phyloP scores from a whole-genome alignment of 306 rosid species.

The Acacia acuminata region DNA sequence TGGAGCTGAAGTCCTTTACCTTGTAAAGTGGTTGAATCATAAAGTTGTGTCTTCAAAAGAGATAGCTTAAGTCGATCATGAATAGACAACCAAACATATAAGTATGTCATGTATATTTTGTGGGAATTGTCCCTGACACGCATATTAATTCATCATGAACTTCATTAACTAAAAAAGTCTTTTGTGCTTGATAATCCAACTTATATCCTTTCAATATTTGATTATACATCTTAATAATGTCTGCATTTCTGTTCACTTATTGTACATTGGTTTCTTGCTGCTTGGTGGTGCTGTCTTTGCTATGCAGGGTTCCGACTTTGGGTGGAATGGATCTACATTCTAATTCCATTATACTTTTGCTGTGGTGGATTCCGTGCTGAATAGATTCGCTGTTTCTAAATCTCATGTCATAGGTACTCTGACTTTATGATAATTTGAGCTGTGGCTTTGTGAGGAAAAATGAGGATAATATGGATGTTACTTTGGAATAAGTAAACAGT shows the following conservation, averaged over 20 bases:
- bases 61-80: background rate
- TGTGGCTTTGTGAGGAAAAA: constrained; percentile 21
- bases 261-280: background rate
- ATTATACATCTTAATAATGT: constrained; percentile 7
- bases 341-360: constrained; percentile 30
- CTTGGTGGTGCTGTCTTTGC: constrained; percentile 31
- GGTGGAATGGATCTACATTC: constrained; percentile 93
- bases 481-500: background rate
- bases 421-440: constrained; percentile 13
- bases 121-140: background rate
- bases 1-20: background rate
- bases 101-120: background rate
- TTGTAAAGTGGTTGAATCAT: background rate
- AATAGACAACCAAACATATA: background rate
- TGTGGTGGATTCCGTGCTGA: constrained; percentile 17
- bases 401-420: constrained; percentile 10
- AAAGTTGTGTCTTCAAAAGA: background rate
- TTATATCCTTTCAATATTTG: background rate
- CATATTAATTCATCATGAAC: background rate
- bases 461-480: constrained; percentile 18
- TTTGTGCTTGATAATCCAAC: background rate
- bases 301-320: constrained; percentile 87
- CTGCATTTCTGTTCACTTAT: background rate
- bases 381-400: constrained; percentile 24
- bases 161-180: background rate